Percentiles rank a stretch among this genome's conserved stretches.
These are phyloP conservation scores for Harrya chromipes DNA, from an alignment of 768 basidiomycete species.

Conservation along the genomic window DNA sequence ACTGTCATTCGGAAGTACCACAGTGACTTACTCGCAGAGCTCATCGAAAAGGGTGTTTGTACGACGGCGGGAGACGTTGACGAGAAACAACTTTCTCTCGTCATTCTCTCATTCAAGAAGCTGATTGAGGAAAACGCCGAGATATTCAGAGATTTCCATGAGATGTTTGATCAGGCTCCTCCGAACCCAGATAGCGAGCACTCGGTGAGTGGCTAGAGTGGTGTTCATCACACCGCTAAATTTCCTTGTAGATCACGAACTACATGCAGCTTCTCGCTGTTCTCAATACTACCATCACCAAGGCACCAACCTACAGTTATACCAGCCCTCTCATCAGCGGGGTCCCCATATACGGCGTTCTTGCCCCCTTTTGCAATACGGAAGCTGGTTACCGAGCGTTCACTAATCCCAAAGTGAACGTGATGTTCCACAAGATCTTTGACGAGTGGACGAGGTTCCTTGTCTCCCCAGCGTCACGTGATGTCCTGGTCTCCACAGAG, in stretches of 20 bases:
- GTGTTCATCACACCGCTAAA: background rate
- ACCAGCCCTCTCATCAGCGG: constrained; percentile 22
- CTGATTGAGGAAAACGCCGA: constrained; percentile 20
- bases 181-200: background rate
- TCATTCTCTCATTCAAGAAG: constrained; percentile 21
- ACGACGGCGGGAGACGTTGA: constrained; percentile 6
- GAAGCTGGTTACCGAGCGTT: constrained; percentile 21
- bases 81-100: constrained; percentile 8
- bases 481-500: constrained; percentile 36
- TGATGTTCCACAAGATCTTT: constrained; percentile 45
- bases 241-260: background rate
- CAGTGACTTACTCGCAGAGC: constrained; percentile 28
- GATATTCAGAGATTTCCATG: constrained; percentile 21
- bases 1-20: constrained; percentile 6
- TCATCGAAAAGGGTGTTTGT: constrained; percentile 18
- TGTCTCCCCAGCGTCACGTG: constrained; percentile 38
- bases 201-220: constrained; percentile 4
- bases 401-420: constrained; percentile 43
- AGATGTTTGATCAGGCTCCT: constrained; percentile 20
- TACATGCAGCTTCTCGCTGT: constrained; percentile 27
- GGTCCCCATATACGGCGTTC: constrained; percentile 20
- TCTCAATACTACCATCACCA: constrained; percentile 13
- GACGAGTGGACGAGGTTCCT: constrained; percentile 50
- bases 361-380: constrained; percentile 24
- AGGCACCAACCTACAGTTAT: constrained; percentile 14